Conservation (phyloP, 2,329 filamentous ascomycete genomes). For the Colletotrichum gigasporum region DNA sequence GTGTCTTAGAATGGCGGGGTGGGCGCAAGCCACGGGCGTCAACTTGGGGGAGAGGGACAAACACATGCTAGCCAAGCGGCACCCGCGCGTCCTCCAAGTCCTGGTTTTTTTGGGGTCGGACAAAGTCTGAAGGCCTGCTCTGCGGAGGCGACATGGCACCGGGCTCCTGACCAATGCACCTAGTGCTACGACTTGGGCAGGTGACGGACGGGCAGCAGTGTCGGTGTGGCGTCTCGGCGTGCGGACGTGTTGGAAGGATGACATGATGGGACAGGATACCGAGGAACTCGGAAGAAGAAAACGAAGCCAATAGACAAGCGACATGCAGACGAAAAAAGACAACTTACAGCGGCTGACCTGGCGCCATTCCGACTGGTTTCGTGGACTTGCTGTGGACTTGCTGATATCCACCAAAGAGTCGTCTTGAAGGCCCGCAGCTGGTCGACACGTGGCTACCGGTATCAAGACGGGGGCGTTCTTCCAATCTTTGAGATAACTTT, state of each 20-base stretch:
- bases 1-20: slow-evolving; percentile 11
- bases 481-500: slow-evolving; percentile 20
- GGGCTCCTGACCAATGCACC: slow-evolving; percentile 16
- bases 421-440: background rate
- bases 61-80: slow-evolving; percentile 19
- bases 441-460: slow-evolving; percentile 19
- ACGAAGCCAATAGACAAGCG: background rate
- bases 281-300: background rate
- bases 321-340: slow-evolving; percentile 1
- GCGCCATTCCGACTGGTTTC: slow-evolving; percentile 7
- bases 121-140: slow-evolving; percentile 12
- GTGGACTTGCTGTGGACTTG: background rate
- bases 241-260: background rate
- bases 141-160: slow-evolving; percentile 1
- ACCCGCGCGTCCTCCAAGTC: background rate
- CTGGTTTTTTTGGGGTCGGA: background rate
- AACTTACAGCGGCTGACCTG: slow-evolving; percentile 31
- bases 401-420: background rate
- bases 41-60: slow-evolving; percentile 19
- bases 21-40: slow-evolving; percentile 19
- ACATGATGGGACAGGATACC: background rate
- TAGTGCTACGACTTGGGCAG: slow-evolving; percentile 21
- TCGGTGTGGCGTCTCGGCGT: background rate
- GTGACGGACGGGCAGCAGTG: slow-evolving; percentile 6
- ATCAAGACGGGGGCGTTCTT: background rate